Conservation (phyloP, 1,284 basidiomycete species). For the Sphagnurus paluster region DNA sequence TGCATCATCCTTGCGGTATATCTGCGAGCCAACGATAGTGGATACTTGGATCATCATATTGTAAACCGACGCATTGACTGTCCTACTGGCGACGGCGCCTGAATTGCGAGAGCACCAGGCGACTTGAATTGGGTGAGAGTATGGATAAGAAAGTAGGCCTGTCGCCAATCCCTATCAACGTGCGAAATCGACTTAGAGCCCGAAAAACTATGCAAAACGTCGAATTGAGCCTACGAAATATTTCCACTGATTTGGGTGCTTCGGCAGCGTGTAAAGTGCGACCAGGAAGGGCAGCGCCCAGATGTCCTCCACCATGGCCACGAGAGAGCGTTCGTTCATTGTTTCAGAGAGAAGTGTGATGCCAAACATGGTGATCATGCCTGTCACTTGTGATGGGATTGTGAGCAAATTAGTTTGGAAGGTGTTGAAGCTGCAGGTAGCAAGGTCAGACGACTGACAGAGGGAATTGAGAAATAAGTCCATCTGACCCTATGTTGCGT, state of each 20-base stretch:
- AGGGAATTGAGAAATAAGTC: background rate
- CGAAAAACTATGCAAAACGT: background rate
- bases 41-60: constrained; percentile 58
- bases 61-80: constrained; percentile 55
- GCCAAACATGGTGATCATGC: constrained; percentile 43
- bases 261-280: constrained; percentile 45
- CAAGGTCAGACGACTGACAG: background rate
- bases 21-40: constrained; percentile 42
- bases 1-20: constrained; percentile 53
- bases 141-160: constrained; percentile 35
- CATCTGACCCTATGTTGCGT: constrained; percentile 49
- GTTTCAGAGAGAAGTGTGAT: constrained; percentile 47
- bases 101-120: constrained; percentile 58
- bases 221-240: constrained; percentile 37
- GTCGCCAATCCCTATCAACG: constrained; percentile 31
- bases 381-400: constrained; percentile 50
- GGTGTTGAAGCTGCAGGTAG: constrained; percentile 51
- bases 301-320: constrained; percentile 48
- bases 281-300: constrained; percentile 56
- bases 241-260: constrained; percentile 47
- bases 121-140: constrained; percentile 38
- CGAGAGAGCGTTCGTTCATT: constrained; percentile 44
- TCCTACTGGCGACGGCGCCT: constrained; percentile 53
- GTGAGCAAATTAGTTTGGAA: constrained; percentile 61
- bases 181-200: background rate